Evolutionary conservation across 345 rosid species (phyloP).

Genomic region (Cardamine occulta): DNA sequence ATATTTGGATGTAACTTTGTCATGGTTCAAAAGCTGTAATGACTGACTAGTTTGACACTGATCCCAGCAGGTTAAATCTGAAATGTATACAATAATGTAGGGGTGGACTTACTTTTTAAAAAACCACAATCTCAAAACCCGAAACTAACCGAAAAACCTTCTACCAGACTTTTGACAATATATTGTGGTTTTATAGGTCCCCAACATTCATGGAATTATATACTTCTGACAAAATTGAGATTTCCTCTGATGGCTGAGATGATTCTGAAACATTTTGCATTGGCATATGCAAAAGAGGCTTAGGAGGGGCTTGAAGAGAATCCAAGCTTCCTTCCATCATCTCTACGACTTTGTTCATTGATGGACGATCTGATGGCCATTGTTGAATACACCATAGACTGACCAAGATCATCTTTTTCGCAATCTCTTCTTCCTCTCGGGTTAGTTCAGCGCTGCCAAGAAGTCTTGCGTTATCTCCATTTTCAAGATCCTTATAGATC

Average conservation of each 20-base stretch:
- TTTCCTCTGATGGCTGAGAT: slow-evolving; percentile 23
- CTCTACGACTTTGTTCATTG: slow-evolving; percentile 36
- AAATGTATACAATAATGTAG: not conserved
- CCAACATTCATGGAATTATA: slow-evolving; percentile 7
- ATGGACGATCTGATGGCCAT: slow-evolving; percentile 35
- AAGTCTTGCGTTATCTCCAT: not conserved
- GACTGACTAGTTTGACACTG: slow-evolving; percentile 24
- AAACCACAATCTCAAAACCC: not conserved
- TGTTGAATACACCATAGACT: slow-evolving; percentile 39
- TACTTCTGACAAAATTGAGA: slow-evolving; percentile 11
- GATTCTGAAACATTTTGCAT: not conserved
- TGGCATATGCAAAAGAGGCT: slow-evolving; percentile 30
- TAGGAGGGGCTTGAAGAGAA: slow-evolving; percentile 30
- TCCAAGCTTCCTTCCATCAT: slow-evolving; percentile 41
- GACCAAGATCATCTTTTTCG: slow-evolving; percentile 25
- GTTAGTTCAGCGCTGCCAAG: slow-evolving; percentile 16
- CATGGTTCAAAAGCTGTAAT: slow-evolving; percentile 16
- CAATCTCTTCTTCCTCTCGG: slow-evolving; percentile 28
- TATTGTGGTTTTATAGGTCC: not conserved
- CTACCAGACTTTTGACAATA: too few species aligned
- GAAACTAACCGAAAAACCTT: not conserved
- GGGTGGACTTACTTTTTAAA: not conserved
- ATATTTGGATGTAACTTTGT: slow-evolving; percentile 19
- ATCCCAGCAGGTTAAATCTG: not conserved
- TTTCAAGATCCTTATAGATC: slow-evolving; percentile 27